phyloP scores from a whole-genome alignment of 495 filamentous ascomycete genomes.

The Elaphomyces granulatus region DNA sequence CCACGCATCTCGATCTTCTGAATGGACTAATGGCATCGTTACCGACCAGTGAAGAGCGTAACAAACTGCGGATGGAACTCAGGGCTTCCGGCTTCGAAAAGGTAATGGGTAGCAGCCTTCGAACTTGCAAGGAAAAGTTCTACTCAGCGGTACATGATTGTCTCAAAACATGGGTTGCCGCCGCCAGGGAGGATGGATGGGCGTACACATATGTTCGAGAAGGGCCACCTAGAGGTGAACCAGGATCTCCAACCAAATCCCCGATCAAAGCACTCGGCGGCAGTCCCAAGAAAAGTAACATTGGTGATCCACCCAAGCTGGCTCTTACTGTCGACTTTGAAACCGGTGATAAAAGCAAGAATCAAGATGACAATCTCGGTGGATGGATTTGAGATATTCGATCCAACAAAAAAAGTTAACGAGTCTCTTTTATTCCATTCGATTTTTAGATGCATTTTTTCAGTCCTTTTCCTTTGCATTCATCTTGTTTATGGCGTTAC shows the following conservation, averaged over 20 bases:
- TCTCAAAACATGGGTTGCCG: constrained; percentile 78
- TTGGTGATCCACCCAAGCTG: constrained; percentile 31
- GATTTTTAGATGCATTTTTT: constrained; percentile 11
- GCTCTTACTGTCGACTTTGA: constrained; percentile 26
- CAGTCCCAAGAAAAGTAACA: constrained; percentile 24
- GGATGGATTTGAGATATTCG: constrained; percentile 26
- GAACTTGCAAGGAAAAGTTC: constrained; percentile 95
- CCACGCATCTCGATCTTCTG: constrained; percentile 79
- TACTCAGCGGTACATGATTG: constrained; percentile 83
- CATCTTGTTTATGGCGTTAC: constrained; percentile 15
- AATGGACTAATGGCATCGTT: constrained; percentile 84
- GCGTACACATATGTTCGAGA: constrained; percentile 59
- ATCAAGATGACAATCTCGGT: constrained; percentile 16
- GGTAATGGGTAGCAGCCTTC: constrained; percentile 64
- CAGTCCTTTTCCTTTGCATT: constrained; percentile 5
- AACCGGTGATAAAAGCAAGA: constrained; percentile 9
- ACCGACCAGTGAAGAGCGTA: constrained; percentile 56
- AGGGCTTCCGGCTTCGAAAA: constrained; percentile 84
- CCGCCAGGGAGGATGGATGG: constrained; percentile 80
- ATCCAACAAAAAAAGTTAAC: constrained; percentile 1
- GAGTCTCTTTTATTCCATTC: constrained; percentile 15
- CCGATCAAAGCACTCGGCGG: constrained; percentile 23
- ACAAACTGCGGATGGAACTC: constrained; percentile 60
- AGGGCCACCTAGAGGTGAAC: constrained; percentile 39
- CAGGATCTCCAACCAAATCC: constrained; percentile 29